Conservation (phyloP, 140 eudicot species). For the Bidens hawaiensis region DNA sequence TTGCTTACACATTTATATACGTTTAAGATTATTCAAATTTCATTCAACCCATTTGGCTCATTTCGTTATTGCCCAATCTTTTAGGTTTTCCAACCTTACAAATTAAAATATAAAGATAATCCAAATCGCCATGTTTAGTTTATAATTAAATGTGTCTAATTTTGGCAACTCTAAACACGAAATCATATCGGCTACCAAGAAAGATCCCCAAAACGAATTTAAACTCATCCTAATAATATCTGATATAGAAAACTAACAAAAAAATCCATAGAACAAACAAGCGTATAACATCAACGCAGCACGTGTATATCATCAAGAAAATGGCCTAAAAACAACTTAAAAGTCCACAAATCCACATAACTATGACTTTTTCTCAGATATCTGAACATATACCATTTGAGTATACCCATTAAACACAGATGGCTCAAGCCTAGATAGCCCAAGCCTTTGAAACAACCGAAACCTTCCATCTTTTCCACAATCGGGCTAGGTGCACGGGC, state of each 20-base stretch:
- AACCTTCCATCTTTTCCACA: slow-evolving; percentile 95
- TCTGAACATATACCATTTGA: slow-evolving; percentile 89
- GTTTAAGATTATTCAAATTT: neutral
- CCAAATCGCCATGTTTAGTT: neutral
- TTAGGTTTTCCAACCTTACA: neutral
- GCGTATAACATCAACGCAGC: slow-evolving; percentile 17
- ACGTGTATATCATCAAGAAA: slow-evolving; percentile 7
- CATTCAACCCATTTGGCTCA: neutral
- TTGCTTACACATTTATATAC: no score
- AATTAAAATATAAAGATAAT: neutral
- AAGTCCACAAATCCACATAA: neutral
- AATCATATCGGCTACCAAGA: neutral
- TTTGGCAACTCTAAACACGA: neutral
- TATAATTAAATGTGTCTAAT: neutral
- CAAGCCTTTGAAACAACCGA: slow-evolving; percentile 74
- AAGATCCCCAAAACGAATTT: no score
- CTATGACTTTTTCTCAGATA: slow-evolving; percentile 49
- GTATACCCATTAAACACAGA: slow-evolving; percentile 94
- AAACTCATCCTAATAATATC: slow-evolving; percentile 5
- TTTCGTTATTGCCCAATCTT: neutral
- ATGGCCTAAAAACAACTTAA: slow-evolving; percentile 4
- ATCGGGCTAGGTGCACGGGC: slow-evolving; percentile 83
- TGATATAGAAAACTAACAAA: slow-evolving; percentile 7
- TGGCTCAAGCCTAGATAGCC: slow-evolving; percentile 57
- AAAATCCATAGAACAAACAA: neutral